phyloP scores from a whole-genome alignment of 768 basidiomycete species.

The Tricholoma sp. region DNA sequence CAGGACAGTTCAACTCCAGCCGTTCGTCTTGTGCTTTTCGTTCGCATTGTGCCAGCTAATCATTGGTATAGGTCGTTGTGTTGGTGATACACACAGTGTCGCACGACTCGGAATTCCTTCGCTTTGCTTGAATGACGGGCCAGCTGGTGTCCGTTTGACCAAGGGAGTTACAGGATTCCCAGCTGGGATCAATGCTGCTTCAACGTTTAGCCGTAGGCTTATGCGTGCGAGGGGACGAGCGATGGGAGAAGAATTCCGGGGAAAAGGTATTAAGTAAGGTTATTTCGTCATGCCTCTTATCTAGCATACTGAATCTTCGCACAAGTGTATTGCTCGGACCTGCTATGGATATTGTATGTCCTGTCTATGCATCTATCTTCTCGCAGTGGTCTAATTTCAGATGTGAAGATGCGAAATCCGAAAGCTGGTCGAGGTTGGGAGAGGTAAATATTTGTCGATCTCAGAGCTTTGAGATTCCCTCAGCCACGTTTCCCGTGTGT shows the following conservation, averaged over 20 bases:
- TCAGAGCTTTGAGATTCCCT: not conserved
- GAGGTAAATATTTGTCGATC: slow-evolving; percentile 21
- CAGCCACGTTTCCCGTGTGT: not conserved
- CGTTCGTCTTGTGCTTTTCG: slow-evolving; percentile 18
- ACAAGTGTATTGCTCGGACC: slow-evolving; percentile 45
- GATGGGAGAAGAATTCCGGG: slow-evolving; percentile 63
- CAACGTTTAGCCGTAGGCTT: slow-evolving; percentile 53
- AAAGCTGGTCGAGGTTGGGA: slow-evolving; percentile 49
- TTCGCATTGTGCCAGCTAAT: not conserved
- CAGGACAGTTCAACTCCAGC: slow-evolving; percentile 35
- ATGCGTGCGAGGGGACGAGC: slow-evolving; percentile 61
- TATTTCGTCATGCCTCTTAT: not conserved
- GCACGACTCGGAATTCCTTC: slow-evolving; percentile 38
- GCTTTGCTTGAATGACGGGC: slow-evolving; percentile 45
- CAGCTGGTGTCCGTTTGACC: slow-evolving; percentile 37
- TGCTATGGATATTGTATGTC: slow-evolving; percentile 48
- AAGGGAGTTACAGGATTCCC: slow-evolving; percentile 50
- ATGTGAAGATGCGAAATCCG: slow-evolving; percentile 44
- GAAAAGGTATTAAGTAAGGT: slow-evolving; percentile 51
- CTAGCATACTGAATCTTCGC: not conserved
- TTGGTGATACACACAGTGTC: slow-evolving; percentile 41
- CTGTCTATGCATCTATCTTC: not conserved
- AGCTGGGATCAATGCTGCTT: slow-evolving; percentile 49
- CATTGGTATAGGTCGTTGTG: slow-evolving; percentile 34
- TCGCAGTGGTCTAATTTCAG: no score